A percentile compares a stretch with the other conserved stretches of the same genome.
These are phyloP conservation scores for Azolla pinnata DNA, from an alignment of 75 land plant species.

Conservation along the genomic window DNA sequence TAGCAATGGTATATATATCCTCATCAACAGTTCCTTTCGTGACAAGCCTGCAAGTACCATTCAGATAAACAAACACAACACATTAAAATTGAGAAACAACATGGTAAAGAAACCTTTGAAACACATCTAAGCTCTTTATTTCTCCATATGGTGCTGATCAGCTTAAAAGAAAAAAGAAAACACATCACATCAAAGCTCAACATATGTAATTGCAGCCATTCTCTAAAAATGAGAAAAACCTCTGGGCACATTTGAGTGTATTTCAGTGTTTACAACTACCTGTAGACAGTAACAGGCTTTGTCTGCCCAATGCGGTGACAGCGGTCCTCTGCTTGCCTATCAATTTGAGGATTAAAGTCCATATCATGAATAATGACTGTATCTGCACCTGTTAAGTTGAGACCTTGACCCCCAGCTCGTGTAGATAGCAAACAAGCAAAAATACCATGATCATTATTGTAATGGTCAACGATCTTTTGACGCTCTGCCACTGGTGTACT, in stretches of 20 bases:
- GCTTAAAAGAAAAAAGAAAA: neutral
- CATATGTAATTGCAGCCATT: too few relatives aligned
- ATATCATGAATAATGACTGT: constrained; percentile 97
- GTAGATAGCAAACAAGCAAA: constrained; percentile 97
- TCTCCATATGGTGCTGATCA: too few relatives aligned
- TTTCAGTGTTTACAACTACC: too few relatives aligned
- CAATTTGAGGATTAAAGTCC: constrained; percentile 99
- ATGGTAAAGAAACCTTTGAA: too few relatives aligned
- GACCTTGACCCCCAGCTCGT: constrained; percentile 97
- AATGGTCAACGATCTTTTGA: constrained; percentile 80
- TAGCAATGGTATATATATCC: constrained; percentile 88
- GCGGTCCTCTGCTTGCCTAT: constrained; percentile 97
- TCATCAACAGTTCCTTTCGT: constrained; percentile 94
- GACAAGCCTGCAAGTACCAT: constrained; percentile 94
- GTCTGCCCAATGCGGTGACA: constrained; percentile 97
- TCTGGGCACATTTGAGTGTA: too few relatives aligned
- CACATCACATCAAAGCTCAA: neutral
- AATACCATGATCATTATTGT: constrained; percentile 80
- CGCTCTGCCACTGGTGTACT: constrained; percentile 92
- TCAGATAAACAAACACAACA: too few relatives aligned
- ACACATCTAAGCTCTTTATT: too few relatives aligned
- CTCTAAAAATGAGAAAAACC: too few relatives aligned
- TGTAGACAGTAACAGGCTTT: constrained; percentile 85
- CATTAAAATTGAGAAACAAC: too few relatives aligned
- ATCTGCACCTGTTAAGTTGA: constrained; percentile 91